A percentile compares a stretch with the other conserved stretches of the same genome.
These are phyloP conservation scores for Kluyveromyces wickerhamii DNA, from an alignment of 805 yeast species.

Conservation along the genomic window DNA sequence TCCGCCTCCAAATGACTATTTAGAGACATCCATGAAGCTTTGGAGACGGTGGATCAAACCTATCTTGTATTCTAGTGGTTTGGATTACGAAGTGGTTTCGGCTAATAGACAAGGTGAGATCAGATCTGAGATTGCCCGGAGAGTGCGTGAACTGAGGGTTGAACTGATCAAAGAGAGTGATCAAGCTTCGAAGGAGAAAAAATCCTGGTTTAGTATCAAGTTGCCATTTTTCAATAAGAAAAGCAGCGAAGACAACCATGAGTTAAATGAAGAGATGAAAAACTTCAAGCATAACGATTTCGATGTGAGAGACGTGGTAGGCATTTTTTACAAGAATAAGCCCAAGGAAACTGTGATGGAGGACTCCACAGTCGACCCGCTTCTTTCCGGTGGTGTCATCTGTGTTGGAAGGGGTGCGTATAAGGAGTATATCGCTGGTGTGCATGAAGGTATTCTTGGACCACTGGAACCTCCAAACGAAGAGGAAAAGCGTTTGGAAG, in stretches of 20 bases:
- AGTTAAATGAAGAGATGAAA: too few relatives aligned
- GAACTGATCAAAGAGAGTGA: conserved; percentile 25
- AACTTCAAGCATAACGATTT: too few relatives aligned
- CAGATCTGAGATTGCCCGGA: conserved; percentile 72
- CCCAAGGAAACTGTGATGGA: conserved; percentile 31
- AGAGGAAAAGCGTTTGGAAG: conserved; percentile 13
- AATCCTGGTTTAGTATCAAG: too few relatives aligned
- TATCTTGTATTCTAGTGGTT: conserved; percentile 69
- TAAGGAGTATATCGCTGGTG: conserved; percentile 83
- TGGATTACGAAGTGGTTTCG: conserved; percentile 71
- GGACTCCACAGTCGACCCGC: conserved; percentile 42
- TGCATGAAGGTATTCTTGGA: conserved; percentile 92
- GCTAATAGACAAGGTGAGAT: conserved; percentile 88
- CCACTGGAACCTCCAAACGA: conserved; percentile 56
- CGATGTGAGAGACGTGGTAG: conserved; percentile 44
- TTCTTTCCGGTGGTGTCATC: conserved; percentile 71
- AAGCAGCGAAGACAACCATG: too few relatives aligned
- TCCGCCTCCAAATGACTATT: conserved; percentile 93
- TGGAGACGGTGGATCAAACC: conserved; percentile 83
- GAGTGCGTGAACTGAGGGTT: conserved; percentile 62
- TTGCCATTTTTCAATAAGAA: too few relatives aligned
- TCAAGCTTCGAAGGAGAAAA: background rate
- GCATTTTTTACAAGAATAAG: conserved; percentile 40
- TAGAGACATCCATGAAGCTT: conserved; percentile 63
- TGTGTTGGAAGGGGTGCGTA: conserved; percentile 94